A percentile compares a stretch with the other conserved stretches of the same genome.
These are phyloP conservation scores for Clarireedia hainanense DNA, from an alignment of 2,329 filamentous ascomycete genomes.

Conservation along the genomic window DNA sequence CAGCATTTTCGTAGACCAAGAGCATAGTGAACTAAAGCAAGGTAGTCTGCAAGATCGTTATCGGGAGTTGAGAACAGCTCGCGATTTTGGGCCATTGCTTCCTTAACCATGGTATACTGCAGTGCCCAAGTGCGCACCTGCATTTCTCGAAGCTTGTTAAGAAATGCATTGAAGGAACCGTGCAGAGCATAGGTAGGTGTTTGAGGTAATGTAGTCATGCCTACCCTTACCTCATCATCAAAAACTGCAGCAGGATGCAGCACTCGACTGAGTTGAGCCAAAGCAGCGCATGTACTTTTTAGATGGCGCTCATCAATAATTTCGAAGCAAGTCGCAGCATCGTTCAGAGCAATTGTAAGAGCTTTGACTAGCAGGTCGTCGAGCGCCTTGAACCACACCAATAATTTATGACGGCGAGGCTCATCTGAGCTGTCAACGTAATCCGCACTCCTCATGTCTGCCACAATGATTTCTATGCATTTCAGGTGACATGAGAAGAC, in stretches of 20 bases:
- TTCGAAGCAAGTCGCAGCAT: conserved; percentile 62
- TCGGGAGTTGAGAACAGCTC: conserved; percentile 57
- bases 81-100: conserved; percentile 60
- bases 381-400: conserved; percentile 71
- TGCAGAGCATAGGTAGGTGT: conserved; percentile 38
- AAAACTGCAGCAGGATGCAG: conserved; percentile 74
- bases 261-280: conserved; percentile 65
- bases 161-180: conserved; percentile 44
- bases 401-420: conserved; percentile 60
- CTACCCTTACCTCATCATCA: conserved; percentile 79
- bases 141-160: conserved; percentile 74
- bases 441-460: conserved; percentile 55
- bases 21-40: conserved; percentile 76
- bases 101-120: conserved; percentile 72
- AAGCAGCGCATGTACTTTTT: conserved; percentile 60
- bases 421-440: conserved; percentile 48
- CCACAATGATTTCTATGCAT: conserved; percentile 75
- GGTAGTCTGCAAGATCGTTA: conserved; percentile 68
- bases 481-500: conserved; percentile 80
- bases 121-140: conserved; percentile 83
- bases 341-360: conserved; percentile 60
- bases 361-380: conserved; percentile 69
- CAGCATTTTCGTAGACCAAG: conserved; percentile 80
- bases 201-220: conserved; percentile 55
- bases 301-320: conserved; percentile 78